Evolutionary conservation across 257 asterid species (phyloP).

Genomic region (Voacanga thouarsii): DNA sequence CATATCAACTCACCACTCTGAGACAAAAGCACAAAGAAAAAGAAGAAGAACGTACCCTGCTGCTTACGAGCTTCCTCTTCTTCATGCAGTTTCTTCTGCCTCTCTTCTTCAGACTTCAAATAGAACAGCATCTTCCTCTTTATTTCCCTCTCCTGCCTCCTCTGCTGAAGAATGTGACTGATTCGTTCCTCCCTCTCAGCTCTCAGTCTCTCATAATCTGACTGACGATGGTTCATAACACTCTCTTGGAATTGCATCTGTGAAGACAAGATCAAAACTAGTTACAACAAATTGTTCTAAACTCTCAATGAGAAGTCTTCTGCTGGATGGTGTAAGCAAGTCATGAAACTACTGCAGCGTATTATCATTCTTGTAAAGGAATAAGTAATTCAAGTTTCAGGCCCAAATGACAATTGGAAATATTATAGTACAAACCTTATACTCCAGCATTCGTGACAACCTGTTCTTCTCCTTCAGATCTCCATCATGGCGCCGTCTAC

Average conservation of each 20-base stretch:
- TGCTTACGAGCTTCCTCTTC: conserved; percentile 26
- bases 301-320: not conserved
- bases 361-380: not conserved
- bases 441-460: conserved; percentile 22
- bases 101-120: conserved; percentile 26
- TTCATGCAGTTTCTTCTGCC: conserved; percentile 18
- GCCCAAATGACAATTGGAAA: not conserved
- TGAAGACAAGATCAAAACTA: not conserved
- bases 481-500: conserved; percentile 27
- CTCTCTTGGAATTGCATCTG: conserved; percentile 20
- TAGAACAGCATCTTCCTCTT: conserved; percentile 25
- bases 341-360: not conserved
- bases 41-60: conserved; percentile 19
- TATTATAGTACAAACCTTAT: conserved; percentile 16
- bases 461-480: conserved; percentile 34
- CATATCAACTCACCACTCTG: not conserved
- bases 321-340: not conserved
- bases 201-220: conserved; percentile 21
- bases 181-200: conserved; percentile 25
- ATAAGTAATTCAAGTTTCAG: not conserved
- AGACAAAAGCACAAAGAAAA: not conserved
- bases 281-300: not conserved
- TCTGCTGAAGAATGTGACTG: conserved; percentile 18
- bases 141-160: conserved; percentile 26
- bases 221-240: conserved; percentile 16